These are phyloP conservation scores for Ceratocystis papillata DNA, from an alignment of 2,329 filamentous ascomycete species.

Conservation along the genomic window DNA sequence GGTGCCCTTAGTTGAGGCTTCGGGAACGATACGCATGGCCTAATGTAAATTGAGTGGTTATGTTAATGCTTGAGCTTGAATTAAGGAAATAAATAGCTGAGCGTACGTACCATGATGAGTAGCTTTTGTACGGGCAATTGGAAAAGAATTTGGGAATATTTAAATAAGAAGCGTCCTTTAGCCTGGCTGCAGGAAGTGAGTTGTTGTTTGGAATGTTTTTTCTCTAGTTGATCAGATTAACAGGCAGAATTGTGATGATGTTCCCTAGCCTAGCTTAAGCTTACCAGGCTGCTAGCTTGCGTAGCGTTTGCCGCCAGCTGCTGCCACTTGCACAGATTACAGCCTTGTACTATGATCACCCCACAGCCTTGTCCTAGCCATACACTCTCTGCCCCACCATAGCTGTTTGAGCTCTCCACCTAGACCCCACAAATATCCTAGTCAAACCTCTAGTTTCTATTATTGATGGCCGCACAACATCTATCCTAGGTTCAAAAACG, in stretches of 20 bases:
- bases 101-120: constrained; percentile 19
- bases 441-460: background rate
- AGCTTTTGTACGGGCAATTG: background rate
- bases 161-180: background rate
- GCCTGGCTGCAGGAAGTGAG: background rate
- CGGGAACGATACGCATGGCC: constrained; percentile 83
- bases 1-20: constrained; percentile 52
- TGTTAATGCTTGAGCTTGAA: background rate
- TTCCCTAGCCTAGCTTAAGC: background rate
- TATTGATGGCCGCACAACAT: no score
- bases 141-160: background rate
- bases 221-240: background rate
- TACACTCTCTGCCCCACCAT: background rate
- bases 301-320: background rate
- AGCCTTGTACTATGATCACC: background rate
- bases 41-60: constrained; percentile 33
- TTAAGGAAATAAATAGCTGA: background rate
- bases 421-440: background rate
- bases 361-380: constrained; percentile 9
- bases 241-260: constrained; percentile 11
- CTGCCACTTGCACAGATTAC: background rate
- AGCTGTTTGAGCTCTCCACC: background rate
- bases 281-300: constrained; percentile 2
- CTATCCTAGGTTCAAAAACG: no score
- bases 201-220: background rate